Evolutionary conservation across 1,284 basidiomycete genomes (phyloP), one percentile per base, ranked within the genome.

Genomic region (Pisolithus thermaeus): DNA sequence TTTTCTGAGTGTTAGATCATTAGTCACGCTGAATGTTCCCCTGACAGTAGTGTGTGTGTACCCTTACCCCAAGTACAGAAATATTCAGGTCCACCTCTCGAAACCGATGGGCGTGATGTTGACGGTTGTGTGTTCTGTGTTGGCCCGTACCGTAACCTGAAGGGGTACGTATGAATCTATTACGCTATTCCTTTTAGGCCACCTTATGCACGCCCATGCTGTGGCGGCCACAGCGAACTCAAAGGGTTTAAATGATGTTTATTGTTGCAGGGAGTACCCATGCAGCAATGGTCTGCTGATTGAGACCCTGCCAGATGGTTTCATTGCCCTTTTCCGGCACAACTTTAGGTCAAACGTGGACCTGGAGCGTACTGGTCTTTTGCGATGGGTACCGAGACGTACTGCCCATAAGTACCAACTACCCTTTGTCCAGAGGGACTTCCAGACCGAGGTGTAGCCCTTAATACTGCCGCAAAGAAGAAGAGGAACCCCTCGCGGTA

Each of bases 1-100:
- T 44, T 54, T 20, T 55, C 38, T 50, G 45, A 53, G 45, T 54
- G 43, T 45, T 11, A 43, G 39, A 47, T 50, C 44, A 43, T 43
- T 43, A 43, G 25, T 43, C 42, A 43, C 42, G 22, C 27, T 28
- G 23, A 6, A 43, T 43, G 27, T 20, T 49, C 20, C 22, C 23
- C 37, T 49, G 40, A 23, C 48, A 49, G 41, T 38, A 47, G 46
- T 47, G 46, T 39, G 43, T 62, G 50, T 62, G 50, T 59, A 63
- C 54, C 46, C 55, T 51, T 52, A 52, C 8, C 22, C 59, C 52
- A 40, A 60, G 57, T 52, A 49, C 32, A 60, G 65, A 35, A 55
- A 67, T 52, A 64, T 67, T 64, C 54, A 64, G 62, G 65, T 45
- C 52, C 52, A 2, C 36, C 52, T 41, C 47, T 52, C 36, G 14